Base-by-base conservation (phyloP, 2,329 filamentous ascomycete species). In the Diaporthe ampelina region DNA sequence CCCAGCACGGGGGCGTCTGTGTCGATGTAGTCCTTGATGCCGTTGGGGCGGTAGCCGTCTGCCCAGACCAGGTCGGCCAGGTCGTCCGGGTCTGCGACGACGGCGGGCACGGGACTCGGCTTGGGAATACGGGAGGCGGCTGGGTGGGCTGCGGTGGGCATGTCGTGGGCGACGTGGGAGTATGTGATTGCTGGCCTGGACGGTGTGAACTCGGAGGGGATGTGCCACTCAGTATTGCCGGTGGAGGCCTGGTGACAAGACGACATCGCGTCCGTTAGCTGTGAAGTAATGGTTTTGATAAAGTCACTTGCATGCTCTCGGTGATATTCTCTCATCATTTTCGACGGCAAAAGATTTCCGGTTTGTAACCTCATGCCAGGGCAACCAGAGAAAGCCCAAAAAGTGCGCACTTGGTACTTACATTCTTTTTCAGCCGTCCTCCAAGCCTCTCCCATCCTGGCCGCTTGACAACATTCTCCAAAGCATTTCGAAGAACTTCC, bases 1-100 rank as follows among this genome's bases (percentile, higher is more conserved):
- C 82, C 82, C 0, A 88, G 76, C 74, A 84, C 81, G 0, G 85
- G 86, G 21, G 74, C 78, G 73, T 87, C 85, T 1, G 78, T 72
- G 32, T 79, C 77, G 0, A 86, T 76, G 74, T 83, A 85, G 74
- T 86, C 83, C 0, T 81, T 75, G 1, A 84, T 68, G 48, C 74
- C 76, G 17, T 52, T 77, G 2, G 82, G 83, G 3, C 71, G 75
- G 54, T 57, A 57, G 8, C 71, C 76, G 6, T 75, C 65, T 9
- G 75, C 58, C 9, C 75, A 75, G 37, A 77, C 67, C n/a, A 83
- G 76, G 4, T 70, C 48, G 7, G 58, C 40, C 43, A 81, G 77
- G n/a, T 77, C 70, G 10, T 78, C 76, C 0, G 79, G 80, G 56
- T 78, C 77, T 17, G 76, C 75, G 0, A 82, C 76, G 17, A 81